Conservation (phyloP, 495 filamentous ascomycete species). For the Xylaria longipes region DNA sequence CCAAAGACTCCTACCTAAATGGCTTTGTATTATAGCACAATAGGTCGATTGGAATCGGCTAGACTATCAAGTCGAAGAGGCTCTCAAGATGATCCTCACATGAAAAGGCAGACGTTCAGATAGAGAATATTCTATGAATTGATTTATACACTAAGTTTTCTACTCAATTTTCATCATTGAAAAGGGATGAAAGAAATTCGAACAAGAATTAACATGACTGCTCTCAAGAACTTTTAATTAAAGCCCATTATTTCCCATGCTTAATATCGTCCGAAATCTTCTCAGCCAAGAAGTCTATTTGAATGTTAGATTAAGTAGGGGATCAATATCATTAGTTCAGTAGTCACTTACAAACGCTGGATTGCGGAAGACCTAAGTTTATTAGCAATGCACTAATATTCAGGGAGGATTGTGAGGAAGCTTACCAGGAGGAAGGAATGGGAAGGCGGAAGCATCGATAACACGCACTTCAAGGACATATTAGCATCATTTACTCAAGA, state of each 20-base stretch:
- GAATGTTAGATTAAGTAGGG: neutral
- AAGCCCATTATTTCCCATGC: neutral
- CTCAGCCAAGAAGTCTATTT: neutral
- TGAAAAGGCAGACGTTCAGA: neutral
- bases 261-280: conserved; percentile 8
- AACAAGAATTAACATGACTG: neutral
- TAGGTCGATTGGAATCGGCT: neutral
- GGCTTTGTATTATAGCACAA: neutral
- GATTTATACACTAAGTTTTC: neutral
- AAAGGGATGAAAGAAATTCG: neutral
- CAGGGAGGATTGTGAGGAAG: neutral
- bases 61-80: neutral
- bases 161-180: neutral
- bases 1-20: neutral
- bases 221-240: neutral
- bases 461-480: neutral
- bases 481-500: neutral
- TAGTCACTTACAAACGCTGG: neutral
- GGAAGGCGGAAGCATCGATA: conserved; percentile 2
- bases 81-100: neutral
- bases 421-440: conserved; percentile 12
- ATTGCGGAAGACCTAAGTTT: neutral
- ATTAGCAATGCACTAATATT: neutral
- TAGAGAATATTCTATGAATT: neutral
- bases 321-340: neutral